These are phyloP conservation scores for Reticulascus tulasneorum DNA, from an alignment of 2,329 filamentous ascomycete genomes.

Conservation along the genomic window DNA sequence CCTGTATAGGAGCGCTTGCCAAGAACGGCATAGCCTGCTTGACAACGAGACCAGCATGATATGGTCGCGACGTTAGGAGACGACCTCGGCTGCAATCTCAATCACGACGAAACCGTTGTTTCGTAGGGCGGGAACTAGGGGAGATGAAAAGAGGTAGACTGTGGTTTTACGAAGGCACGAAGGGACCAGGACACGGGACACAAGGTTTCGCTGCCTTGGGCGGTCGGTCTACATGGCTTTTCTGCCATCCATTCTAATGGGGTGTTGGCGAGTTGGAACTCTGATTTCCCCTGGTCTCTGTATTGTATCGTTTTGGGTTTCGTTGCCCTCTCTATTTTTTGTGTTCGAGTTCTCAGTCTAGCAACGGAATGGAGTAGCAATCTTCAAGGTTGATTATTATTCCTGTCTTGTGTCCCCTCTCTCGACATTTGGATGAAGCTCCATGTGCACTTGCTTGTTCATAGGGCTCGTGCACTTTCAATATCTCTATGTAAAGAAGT, in stretches of 20 bases:
- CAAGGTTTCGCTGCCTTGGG: conserved; percentile 3
- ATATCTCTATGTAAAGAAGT: no score
- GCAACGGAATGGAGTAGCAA: no score
- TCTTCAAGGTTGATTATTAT: no score
- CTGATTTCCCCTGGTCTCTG: conserved; percentile 7
- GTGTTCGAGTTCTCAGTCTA: no score
- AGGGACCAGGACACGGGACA: conserved; percentile 7
- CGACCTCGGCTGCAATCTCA: conserved; percentile 9
- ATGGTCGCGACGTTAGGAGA: conserved; percentile 6
- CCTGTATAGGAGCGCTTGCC: no score
- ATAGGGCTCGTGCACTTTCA: no score
- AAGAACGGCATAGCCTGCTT: no score
- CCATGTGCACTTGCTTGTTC: no score
- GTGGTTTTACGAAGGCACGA: conserved; percentile 5
- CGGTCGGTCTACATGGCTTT: conserved; percentile 10
- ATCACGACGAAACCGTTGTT: conserved; percentile 3
- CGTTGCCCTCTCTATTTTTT: conserved; percentile 4
- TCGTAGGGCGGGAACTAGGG: conserved; percentile 2
- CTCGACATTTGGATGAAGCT: no score
- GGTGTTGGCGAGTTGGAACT: conserved; percentile 14
- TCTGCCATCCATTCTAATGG: conserved; percentile 9
- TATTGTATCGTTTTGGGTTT: conserved; percentile 12
- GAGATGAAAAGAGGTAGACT: background rate
- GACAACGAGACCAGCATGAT: no score
- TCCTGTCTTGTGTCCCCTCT: no score